These are phyloP conservation scores for Seiridium cupressi DNA, from an alignment of 2,329 filamentous ascomycete genomes.

Conservation along the genomic window DNA sequence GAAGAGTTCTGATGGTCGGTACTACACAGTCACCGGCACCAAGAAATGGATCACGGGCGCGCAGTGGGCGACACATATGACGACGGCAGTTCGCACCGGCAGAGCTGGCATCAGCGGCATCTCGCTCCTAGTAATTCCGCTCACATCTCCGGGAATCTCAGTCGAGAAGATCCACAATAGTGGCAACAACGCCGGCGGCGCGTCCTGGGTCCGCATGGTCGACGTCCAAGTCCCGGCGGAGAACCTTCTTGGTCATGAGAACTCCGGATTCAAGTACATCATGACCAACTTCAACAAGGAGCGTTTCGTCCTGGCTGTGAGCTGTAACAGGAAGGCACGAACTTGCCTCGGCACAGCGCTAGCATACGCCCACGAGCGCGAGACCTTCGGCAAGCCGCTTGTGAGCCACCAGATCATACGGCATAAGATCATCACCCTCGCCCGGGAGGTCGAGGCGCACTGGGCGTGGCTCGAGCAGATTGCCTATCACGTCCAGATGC, in stretches of 20 bases:
- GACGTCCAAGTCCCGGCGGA: slow-evolving; percentile 49
- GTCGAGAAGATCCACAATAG: slow-evolving; percentile 58
- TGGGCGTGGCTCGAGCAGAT: slow-evolving; percentile 59
- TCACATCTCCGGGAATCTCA: slow-evolving; percentile 43
- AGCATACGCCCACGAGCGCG: slow-evolving; percentile 44
- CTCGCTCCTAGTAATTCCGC: slow-evolving; percentile 54
- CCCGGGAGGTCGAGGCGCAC: slow-evolving; percentile 54
- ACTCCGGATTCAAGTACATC: slow-evolving; percentile 44
- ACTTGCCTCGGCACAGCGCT: slow-evolving; percentile 51
- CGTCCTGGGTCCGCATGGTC: slow-evolving; percentile 53
- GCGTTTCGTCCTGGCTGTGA: slow-evolving; percentile 53
- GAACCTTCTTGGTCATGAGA: slow-evolving; percentile 52
- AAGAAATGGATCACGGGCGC: slow-evolving; percentile 68
- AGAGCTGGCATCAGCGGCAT: slow-evolving; percentile 49
- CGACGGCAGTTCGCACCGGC: slow-evolving; percentile 60
- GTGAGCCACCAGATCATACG: slow-evolving; percentile 55
- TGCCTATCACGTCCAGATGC: slow-evolving; percentile 45
- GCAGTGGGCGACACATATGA: slow-evolving; percentile 60
- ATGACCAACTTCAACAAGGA: slow-evolving; percentile 52
- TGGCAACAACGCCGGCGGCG: slow-evolving; percentile 63
- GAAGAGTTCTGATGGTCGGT: slow-evolving; percentile 35
- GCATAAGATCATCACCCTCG: slow-evolving; percentile 54
- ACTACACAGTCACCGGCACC: slow-evolving; percentile 59
- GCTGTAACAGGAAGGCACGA: slow-evolving; percentile 53
- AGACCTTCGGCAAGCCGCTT: slow-evolving; percentile 55